Evolutionary conservation across 768 basidiomycete genomes (phyloP).

Genomic region (Kwoniella newhampshirensis): DNA sequence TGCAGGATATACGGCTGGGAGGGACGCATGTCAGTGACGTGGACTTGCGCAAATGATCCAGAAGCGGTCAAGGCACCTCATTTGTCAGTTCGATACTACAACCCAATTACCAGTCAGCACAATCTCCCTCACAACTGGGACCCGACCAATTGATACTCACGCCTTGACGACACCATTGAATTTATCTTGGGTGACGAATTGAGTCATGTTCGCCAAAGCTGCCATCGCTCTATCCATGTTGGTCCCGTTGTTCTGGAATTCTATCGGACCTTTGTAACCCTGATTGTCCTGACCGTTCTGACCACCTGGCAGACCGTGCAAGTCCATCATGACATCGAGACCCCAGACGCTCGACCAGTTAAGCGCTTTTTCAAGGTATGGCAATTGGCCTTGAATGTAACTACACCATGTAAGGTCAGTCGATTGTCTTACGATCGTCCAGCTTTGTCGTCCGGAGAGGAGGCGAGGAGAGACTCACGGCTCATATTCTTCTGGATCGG

Average conservation of each 20-base stretch:
- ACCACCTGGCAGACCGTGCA: slow-evolving; percentile 40
- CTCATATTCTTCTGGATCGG: slow-evolving; percentile 34
- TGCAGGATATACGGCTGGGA: slow-evolving; percentile 38
- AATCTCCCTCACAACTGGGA: background rate
- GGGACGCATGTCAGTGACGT: background rate
- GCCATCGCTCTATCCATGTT: slow-evolving; percentile 41
- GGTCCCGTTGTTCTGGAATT: slow-evolving; percentile 30
- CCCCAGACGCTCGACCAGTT: slow-evolving; percentile 43
- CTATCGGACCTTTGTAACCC: slow-evolving; percentile 27
- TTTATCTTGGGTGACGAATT: slow-evolving; percentile 34
- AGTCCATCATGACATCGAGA: slow-evolving; percentile 45
- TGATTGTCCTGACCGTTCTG: slow-evolving; percentile 45
- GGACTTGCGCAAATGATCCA: slow-evolving; percentile 1
- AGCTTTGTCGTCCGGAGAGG: too few relatives aligned
- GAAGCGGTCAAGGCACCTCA: slow-evolving; percentile 16
- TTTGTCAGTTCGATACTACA: slow-evolving; percentile 36
- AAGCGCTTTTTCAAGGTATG: slow-evolving; percentile 40
- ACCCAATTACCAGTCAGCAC: background rate
- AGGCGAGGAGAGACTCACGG: too few relatives aligned
- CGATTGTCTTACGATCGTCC: too few relatives aligned
- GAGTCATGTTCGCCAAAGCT: slow-evolving; percentile 40
- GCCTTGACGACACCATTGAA: slow-evolving; percentile 46
- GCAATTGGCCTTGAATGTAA: slow-evolving; percentile 36
- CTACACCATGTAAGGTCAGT: too few relatives aligned
- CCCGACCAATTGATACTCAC: slow-evolving; percentile 9